Conservation (phyloP, 2,329 filamentous ascomycete genomes). For the Achaetomium macrosporum region DNA sequence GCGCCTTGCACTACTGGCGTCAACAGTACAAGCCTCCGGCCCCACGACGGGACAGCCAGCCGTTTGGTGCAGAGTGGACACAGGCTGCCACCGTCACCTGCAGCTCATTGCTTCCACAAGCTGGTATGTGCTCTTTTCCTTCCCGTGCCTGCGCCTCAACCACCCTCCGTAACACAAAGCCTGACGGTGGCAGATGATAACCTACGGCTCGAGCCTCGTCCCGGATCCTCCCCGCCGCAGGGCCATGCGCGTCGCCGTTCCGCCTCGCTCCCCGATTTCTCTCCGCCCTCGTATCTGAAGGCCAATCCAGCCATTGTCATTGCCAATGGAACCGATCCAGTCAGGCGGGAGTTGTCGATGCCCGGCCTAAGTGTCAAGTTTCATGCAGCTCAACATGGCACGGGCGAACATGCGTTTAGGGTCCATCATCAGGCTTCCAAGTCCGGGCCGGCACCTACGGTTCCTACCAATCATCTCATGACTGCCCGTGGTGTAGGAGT, state of each 20-base stretch:
- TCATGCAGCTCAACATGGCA: no score
- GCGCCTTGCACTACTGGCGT: constrained; percentile 11
- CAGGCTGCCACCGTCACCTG: neutral
- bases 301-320: neutral
- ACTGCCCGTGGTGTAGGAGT: neutral
- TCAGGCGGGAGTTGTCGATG: neutral
- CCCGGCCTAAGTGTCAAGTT: neutral
- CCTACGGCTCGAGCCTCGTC: no score
- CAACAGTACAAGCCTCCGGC: neutral
- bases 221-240: neutral
- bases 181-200: no score
- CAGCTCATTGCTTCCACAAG: neutral
- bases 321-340: neutral
- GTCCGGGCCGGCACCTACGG: constrained; percentile 10
- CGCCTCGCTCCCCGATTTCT: neutral
- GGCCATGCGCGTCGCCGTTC: neutral
- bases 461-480: neutral
- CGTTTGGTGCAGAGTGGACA: no score
- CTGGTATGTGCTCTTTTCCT: neutral
- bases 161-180: no score
- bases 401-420: neutral
- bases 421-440: constrained; percentile 5
- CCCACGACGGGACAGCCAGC: no score
- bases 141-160: neutral
- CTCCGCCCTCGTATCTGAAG: neutral